These are phyloP conservation scores for Thuja plicata DNA, from an alignment of 83 land plant species.

Conservation along the genomic window DNA sequence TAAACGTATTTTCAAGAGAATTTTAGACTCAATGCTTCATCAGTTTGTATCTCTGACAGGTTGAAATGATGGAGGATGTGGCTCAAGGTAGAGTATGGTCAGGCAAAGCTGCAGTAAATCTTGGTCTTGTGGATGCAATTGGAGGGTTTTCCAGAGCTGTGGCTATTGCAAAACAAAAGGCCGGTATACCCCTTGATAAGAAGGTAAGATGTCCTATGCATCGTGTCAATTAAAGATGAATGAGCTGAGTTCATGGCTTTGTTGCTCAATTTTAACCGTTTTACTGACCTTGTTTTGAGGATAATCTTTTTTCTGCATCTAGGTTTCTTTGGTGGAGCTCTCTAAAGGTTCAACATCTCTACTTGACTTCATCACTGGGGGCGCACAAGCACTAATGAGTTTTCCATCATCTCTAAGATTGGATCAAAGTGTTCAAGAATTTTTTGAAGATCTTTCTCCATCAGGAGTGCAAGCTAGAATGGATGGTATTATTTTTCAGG, in stretches of 20 bases:
- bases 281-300: not conserved
- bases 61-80: constrained; percentile 89
- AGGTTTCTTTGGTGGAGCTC: constrained; percentile 90
- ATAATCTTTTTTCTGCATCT: not conserved
- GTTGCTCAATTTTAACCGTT: not conserved
- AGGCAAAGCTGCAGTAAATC: constrained; percentile 73
- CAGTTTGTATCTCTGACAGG: constrained; percentile 35
- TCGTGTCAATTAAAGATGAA: not conserved
- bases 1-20: not conserved
- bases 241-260: not conserved
- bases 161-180: constrained; percentile 91
- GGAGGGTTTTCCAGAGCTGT: constrained; percentile 92
- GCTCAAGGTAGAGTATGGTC: constrained; percentile 99
- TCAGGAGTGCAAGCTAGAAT: constrained; percentile 81
- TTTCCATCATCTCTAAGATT: constrained; percentile 19
- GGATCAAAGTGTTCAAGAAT: constrained; percentile 42
- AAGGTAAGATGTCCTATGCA: constrained; percentile 43
- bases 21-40: constrained; percentile 1
- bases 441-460: constrained; percentile 44
- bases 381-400: constrained; percentile 44
- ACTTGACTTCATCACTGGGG: constrained; percentile 56
- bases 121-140: constrained; percentile 90
- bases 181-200: constrained; percentile 76
- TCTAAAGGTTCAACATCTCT: constrained; percentile 70
- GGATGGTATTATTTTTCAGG: constrained; percentile 76